Evolutionary conservation across 768 basidiomycete species (phyloP).

Genomic region (Phlebiopsis flavidoalba): DNA sequence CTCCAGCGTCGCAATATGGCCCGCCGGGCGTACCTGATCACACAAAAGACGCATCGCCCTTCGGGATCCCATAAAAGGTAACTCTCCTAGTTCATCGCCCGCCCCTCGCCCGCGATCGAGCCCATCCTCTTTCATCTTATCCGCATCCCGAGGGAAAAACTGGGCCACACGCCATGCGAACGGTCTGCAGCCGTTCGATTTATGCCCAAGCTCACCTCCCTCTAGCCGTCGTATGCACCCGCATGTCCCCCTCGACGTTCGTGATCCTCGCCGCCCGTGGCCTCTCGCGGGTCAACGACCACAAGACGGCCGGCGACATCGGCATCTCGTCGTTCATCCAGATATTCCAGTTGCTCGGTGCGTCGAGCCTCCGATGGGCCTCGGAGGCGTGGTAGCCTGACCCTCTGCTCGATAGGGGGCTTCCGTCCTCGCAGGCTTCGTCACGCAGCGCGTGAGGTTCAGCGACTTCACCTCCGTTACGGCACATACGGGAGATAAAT

Average conservation of each 20-base stretch:
- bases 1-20: no score
- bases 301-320: neutral
- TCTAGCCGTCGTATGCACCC: neutral
- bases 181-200: neutral
- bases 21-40: no score
- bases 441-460: conserved; percentile 34
- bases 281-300: neutral
- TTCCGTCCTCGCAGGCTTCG: conserved; percentile 29
- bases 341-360: neutral
- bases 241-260: neutral
- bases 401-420: conserved; percentile 18
- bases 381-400: no score
- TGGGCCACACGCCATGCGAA: neutral
- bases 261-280: neutral
- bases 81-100: neutral
- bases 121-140: neutral
- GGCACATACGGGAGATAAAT: conserved; percentile 26
- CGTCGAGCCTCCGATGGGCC: neutral
- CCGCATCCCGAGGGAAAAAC: neutral
- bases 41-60: no score
- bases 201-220: neutral
- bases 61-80: neutral
- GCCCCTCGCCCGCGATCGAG: neutral
- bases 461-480: conserved; percentile 26
- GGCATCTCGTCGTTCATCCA: neutral